Conservation (phyloP, 306 rosid genomes). For the Rubus idaeus region DNA sequence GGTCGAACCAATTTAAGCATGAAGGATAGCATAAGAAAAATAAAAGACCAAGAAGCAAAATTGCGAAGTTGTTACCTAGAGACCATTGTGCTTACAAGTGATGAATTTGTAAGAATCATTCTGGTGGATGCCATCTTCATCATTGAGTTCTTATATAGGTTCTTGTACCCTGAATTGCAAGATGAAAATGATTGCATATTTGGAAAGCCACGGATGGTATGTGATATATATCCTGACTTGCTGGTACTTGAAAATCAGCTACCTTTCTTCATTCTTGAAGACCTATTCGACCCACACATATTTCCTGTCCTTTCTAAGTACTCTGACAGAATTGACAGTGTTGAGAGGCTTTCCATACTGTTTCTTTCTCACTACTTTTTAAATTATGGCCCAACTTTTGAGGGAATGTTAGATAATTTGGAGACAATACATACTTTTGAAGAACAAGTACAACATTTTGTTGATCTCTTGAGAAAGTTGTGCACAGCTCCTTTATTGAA, state of each 20-base stretch:
- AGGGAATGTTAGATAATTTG: background rate
- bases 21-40: background rate
- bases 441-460: background rate
- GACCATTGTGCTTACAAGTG: background rate
- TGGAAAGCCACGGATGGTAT: conserved; percentile 20
- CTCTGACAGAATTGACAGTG: no score
- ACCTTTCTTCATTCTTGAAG: conserved; percentile 34
- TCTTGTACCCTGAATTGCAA: accelerated
- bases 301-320: no score
- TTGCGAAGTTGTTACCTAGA: conserved; percentile 6
- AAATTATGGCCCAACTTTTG: background rate
- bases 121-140: conserved; percentile 17
- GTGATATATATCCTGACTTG: conserved; percentile 31
- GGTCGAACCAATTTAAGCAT: background rate
- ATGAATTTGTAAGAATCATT: conserved; percentile 21
- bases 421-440: background rate
- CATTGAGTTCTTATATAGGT: conserved; percentile 9
- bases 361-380: conserved; percentile 26
- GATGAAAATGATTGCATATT: conserved; percentile 6
- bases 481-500: background rate
- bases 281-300: conserved; percentile 1
- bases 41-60: background rate
- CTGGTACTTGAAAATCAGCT: conserved; percentile 43
- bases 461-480: background rate
- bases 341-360: background rate